Conservation (phyloP, 2,329 filamentous ascomycete species). For the Eutypella sp. region DNA sequence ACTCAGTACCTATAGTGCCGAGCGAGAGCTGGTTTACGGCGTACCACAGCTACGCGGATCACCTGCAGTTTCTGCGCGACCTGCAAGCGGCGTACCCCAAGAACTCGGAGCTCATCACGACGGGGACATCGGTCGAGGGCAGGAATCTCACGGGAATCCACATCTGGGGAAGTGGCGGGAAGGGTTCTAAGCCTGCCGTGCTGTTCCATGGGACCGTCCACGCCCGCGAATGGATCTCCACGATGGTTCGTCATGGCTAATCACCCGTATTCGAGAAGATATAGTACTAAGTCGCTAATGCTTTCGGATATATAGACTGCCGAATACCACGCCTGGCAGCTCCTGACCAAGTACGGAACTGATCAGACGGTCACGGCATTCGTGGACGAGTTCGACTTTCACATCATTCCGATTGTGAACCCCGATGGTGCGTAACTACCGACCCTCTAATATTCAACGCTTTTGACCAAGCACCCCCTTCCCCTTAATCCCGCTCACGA, state of each 20-base stretch:
- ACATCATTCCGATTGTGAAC: slow-evolving; percentile 51
- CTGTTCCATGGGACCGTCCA: slow-evolving; percentile 43
- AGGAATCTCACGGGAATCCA: slow-evolving; percentile 56
- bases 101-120: slow-evolving; percentile 43
- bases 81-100: slow-evolving; percentile 40
- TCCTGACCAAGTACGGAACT: slow-evolving; percentile 40
- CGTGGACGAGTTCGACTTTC: slow-evolving; percentile 55
- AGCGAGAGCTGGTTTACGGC: slow-evolving; percentile 45
- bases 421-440: slow-evolving; percentile 38
- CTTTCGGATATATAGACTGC: slow-evolving; percentile 23
- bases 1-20: slow-evolving; percentile 17
- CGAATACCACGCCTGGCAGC: slow-evolving; percentile 44
- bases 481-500: no score
- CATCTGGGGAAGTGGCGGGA: slow-evolving; percentile 43
- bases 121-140: slow-evolving; percentile 42
- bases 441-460: background rate
- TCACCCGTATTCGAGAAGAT: background rate
- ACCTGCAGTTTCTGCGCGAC: slow-evolving; percentile 43
- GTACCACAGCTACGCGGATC: slow-evolving; percentile 50
- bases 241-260: slow-evolving; percentile 20
- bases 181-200: slow-evolving; percentile 43
- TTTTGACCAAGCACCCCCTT: background rate
- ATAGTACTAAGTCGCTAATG: slow-evolving; percentile 4
- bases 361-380: slow-evolving; percentile 36
- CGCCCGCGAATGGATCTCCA: slow-evolving; percentile 26